Evolutionary conservation across 2,329 filamentous ascomycete species (phyloP).

Genomic region (Alternaria consortialis): DNA sequence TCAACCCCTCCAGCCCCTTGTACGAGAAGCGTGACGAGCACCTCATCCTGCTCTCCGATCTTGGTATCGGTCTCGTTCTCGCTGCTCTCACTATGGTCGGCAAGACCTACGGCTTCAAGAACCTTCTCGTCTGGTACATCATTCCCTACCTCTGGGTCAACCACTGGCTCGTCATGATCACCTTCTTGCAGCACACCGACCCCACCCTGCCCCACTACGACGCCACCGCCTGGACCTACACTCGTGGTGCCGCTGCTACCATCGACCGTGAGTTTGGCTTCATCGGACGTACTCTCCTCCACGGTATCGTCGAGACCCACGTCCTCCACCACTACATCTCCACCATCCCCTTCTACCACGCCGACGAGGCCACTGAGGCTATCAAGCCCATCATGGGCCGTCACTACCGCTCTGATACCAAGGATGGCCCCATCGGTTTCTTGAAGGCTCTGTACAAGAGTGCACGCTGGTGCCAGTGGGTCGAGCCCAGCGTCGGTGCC

Average conservation of each 20-base stretch:
- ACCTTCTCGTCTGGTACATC: constrained; percentile 94
- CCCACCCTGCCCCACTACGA: constrained; percentile 93
- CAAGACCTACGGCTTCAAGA: constrained; percentile 81
- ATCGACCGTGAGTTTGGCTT: constrained; percentile 98
- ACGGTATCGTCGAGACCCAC: constrained; percentile 97
- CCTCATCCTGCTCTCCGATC: constrained; percentile 84
- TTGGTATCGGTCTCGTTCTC: constrained; percentile 72
- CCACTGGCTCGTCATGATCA: constrained; percentile 99
- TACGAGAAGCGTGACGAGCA: constrained; percentile 92
- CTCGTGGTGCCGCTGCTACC: constrained; percentile 91
- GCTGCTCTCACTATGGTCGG: constrained; percentile 73
- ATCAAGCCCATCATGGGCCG: constrained; percentile 95
- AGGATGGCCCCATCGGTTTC: constrained; percentile 81
- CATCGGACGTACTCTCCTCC: constrained; percentile 87
- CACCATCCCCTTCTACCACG: constrained; percentile 95
- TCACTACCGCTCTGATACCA: constrained; percentile 87
- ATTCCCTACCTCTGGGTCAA: constrained; percentile 97
- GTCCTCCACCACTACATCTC: constrained; percentile 98
- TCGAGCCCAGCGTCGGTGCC: constrained; percentile 87
- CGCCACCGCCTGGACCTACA: constrained; percentile 86
- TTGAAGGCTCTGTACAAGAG: constrained; percentile 81
- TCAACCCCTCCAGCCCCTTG: constrained; percentile 84
- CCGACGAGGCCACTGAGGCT: constrained; percentile 91
- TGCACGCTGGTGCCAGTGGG: constrained; percentile 92
- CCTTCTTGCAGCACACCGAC: constrained; percentile 96